Conservation (phyloP, 208 protist genomes). For the Hexamita inflata region DNA sequence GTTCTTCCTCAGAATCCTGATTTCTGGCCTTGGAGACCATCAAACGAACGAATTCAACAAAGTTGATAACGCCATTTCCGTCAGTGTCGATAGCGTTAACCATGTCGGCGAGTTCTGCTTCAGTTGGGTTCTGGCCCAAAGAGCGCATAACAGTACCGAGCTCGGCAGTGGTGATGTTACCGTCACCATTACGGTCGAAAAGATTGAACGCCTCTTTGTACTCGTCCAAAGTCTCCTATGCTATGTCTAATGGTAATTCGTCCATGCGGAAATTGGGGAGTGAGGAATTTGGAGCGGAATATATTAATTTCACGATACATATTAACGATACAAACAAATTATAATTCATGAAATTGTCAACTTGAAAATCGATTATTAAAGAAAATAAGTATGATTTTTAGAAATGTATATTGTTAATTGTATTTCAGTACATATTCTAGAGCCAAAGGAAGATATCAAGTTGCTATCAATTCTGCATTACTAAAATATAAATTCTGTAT, state of each 20-base stretch:
- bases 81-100: constrained; percentile 47
- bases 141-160: constrained; percentile 92
- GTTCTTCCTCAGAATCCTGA: constrained; percentile 66
- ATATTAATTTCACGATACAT: too few relatives aligned
- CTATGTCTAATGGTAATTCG: constrained; percentile 53
- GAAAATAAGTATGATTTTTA: too few relatives aligned
- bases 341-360: too few relatives aligned
- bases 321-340: too few relatives aligned
- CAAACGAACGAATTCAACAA: constrained; percentile 48
- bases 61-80: constrained; percentile 47
- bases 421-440: too few relatives aligned
- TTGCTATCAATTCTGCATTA: too few relatives aligned
- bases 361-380: too few relatives aligned
- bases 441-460: too few relatives aligned
- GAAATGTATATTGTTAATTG: too few relatives aligned
- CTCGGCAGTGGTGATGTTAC: constrained; percentile 79
- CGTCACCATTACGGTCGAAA: constrained; percentile 93
- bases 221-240: constrained; percentile 82
- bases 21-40: constrained; percentile 50
- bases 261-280: too few relatives aligned
- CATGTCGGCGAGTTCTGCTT: constrained; percentile 52
- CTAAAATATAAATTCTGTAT: too few relatives aligned
- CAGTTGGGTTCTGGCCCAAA: constrained; percentile 79
- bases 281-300: too few relatives aligned
- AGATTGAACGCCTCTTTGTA: constrained; percentile 96